These are phyloP conservation scores for Hordeum marinum DNA, from an alignment of 176 grass and related monocot species.

Conservation along the genomic window DNA sequence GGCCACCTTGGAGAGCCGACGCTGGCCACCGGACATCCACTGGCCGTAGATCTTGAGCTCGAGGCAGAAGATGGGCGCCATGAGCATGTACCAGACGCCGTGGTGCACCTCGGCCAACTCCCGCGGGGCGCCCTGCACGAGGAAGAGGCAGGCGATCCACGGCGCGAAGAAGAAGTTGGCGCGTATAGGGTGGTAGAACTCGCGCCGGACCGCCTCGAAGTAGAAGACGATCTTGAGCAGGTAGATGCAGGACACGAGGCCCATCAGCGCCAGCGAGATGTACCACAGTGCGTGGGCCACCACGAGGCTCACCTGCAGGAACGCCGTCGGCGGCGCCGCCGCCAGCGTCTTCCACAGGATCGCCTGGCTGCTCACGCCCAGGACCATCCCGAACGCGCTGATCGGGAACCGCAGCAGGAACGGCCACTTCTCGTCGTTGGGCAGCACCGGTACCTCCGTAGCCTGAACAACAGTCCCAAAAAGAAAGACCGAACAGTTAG, in stretches of 20 bases:
- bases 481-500: neutral
- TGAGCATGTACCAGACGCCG: constrained; percentile 59
- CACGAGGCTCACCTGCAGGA: constrained; percentile 57
- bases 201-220: constrained; percentile 84
- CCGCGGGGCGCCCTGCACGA: constrained; percentile 51
- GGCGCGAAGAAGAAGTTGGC: constrained; percentile 99
- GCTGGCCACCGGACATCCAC: constrained; percentile 86
- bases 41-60: constrained; percentile 98
- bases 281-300: constrained; percentile 67
- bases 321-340: constrained; percentile 43
- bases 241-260: constrained; percentile 59
- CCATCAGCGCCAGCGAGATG: constrained; percentile 46
- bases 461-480: constrained; percentile 22
- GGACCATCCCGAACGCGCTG: constrained; percentile 82
- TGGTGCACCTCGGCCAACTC: constrained; percentile 27
- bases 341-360: constrained; percentile 88
- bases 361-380: constrained; percentile 86
- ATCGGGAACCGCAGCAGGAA: constrained; percentile 92
- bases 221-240: constrained; percentile 76
- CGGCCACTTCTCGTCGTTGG: constrained; percentile 83
- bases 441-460: constrained; percentile 74
- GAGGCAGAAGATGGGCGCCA: constrained; percentile 82
- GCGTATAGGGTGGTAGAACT: constrained; percentile 88
- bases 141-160: constrained; percentile 78
- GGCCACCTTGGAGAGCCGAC: constrained; percentile 79